These are phyloP conservation scores for Capronia epimyces DNA, from an alignment of 2,329 filamentous ascomycete genomes.

Conservation along the genomic window DNA sequence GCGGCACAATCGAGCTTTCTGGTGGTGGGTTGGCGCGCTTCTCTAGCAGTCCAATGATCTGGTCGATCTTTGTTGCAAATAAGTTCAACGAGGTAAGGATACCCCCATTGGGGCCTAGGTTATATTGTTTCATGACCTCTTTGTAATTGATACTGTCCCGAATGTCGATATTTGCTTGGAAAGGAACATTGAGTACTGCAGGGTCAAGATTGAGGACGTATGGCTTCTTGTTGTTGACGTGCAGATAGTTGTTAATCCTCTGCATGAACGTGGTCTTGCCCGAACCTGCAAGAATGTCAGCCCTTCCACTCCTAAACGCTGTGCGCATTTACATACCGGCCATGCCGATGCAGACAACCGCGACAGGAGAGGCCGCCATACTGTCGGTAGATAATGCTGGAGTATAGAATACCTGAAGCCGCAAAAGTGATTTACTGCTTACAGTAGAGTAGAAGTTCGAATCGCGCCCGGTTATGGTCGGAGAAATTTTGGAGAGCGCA, in stretches of 20 bases:
- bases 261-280: slow-evolving; percentile 99
- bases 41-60: slow-evolving; percentile 82
- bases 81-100: slow-evolving; percentile 94
- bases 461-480: slow-evolving; percentile 1
- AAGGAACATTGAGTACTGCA: slow-evolving; percentile 86
- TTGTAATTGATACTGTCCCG: slow-evolving; percentile 99
- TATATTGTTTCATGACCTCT: slow-evolving; percentile 99
- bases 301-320: not conserved
- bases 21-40: slow-evolving; percentile 69
- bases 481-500: slow-evolving; percentile 14
- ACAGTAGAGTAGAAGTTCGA: not conserved
- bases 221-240: slow-evolving; percentile 70
- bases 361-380: slow-evolving; percentile 57
- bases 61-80: slow-evolving; percentile 96
- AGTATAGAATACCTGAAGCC: not conserved
- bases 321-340: slow-evolving; percentile 56
- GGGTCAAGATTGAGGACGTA: slow-evolving; percentile 98
- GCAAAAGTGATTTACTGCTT: not conserved
- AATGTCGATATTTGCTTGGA: slow-evolving; percentile 97
- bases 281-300: slow-evolving; percentile 54
- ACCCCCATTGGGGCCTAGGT: slow-evolving; percentile 91
- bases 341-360: slow-evolving; percentile 95
- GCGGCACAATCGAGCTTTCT: slow-evolving; percentile 56
- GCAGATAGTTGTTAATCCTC: slow-evolving; percentile 88
- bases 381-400: slow-evolving; percentile 19